Evolutionary conservation across 2,329 filamentous ascomycete genomes (phyloP).

Genomic region (Lithohypha guttulata): DNA sequence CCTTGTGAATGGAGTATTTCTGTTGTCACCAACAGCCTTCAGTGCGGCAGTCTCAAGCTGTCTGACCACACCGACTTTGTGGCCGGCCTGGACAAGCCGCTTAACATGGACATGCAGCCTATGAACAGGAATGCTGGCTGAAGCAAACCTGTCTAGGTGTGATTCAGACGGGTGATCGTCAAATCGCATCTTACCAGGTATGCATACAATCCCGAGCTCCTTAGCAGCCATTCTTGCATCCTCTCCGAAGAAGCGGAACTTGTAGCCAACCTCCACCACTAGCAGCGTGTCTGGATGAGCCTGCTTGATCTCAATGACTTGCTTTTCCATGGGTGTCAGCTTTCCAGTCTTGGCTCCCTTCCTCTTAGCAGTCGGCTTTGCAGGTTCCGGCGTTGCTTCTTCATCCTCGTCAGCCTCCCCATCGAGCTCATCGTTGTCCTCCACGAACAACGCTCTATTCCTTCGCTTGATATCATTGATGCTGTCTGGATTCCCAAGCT

Average conservation of each 20-base stretch:
- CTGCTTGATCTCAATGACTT: conserved; percentile 86
- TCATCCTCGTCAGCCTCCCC: conserved; percentile 50
- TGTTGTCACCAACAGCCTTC: conserved; percentile 90
- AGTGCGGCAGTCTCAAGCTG: conserved; percentile 92
- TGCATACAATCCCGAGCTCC: conserved; percentile 88
- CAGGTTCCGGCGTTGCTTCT: conserved; percentile 41
- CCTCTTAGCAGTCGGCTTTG: conserved; percentile 34
- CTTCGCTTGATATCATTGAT: conserved; percentile 55
- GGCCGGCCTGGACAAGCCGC: conserved; percentile 76
- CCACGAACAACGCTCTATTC: conserved; percentile 43
- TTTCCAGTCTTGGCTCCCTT: conserved; percentile 66
- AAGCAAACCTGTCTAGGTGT: conserved; percentile 83
- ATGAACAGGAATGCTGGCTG: conserved; percentile 89
- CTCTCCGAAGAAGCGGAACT: conserved; percentile 94
- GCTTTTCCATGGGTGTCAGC: conserved; percentile 86
- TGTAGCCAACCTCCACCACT: conserved; percentile 93
- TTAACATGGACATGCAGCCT: conserved; percentile 89
- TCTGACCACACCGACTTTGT: conserved; percentile 91
- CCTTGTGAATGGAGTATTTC: conserved; percentile 80
- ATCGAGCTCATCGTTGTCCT: conserved; percentile 42
- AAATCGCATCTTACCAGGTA: conserved; percentile 87
- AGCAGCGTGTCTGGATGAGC: conserved; percentile 82
- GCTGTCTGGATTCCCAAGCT: conserved; percentile 76
- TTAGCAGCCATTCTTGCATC: conserved; percentile 83
- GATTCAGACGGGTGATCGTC: conserved; percentile 92